Conservation (phyloP, 371 early-diverging fungal genomes). For the Rhizopus microsporus region DNA sequence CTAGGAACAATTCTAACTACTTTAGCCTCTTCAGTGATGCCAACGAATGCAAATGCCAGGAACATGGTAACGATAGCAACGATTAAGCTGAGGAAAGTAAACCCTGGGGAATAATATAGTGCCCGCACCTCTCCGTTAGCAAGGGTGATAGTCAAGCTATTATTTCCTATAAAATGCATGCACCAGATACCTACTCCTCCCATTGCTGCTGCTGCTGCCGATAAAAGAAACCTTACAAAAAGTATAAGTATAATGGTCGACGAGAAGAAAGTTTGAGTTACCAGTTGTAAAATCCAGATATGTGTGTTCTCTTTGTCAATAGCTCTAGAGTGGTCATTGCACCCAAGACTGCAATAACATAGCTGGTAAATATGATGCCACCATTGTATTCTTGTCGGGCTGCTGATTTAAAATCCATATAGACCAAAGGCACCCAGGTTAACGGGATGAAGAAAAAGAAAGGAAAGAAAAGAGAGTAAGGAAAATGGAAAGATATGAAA, state of each 20-base stretch:
- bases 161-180: constrained; percentile 47
- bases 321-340: constrained; percentile 33
- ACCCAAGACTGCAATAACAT: constrained; percentile 27
- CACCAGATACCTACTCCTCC: not conserved
- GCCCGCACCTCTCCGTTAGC: constrained; percentile 21
- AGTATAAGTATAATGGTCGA: not conserved
- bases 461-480: too few relatives aligned
- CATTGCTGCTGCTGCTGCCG: not conserved
- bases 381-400: constrained; percentile 19
- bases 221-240: not conserved
- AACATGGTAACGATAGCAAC: constrained; percentile 45
- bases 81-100: constrained; percentile 41
- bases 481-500: too few relatives aligned
- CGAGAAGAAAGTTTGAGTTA: not conserved
- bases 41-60: constrained; percentile 44
- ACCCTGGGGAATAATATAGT: constrained; percentile 39
- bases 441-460: too few relatives aligned
- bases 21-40: constrained; percentile 41
- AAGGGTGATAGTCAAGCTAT: constrained; percentile 31
- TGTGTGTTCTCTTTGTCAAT: constrained; percentile 28
- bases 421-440: too few relatives aligned
- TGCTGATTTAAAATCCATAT: too few relatives aligned
- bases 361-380: constrained; percentile 29
- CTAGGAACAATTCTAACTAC: constrained; percentile 38
- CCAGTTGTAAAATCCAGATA: constrained; percentile 32